Evolutionary conservation across 164 flowering plant species (phyloP).

Genomic region (Vitis labrusca): DNA sequence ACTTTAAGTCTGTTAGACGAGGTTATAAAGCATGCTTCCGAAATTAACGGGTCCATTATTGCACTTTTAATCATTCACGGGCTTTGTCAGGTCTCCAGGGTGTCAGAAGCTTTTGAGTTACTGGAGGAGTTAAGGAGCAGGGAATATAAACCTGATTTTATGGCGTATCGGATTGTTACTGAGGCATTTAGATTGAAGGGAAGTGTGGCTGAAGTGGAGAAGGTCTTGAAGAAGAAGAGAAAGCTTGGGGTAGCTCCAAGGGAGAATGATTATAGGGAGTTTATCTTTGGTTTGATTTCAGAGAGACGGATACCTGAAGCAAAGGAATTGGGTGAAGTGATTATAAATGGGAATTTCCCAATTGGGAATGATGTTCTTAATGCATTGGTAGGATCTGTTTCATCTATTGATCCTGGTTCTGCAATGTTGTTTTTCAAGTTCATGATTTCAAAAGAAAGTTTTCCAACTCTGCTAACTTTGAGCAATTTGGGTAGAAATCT

Average conservation of each 20-base stretch:
- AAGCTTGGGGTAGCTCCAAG: constrained; percentile 92
- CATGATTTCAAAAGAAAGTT: constrained; percentile 53
- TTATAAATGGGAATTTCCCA: constrained; percentile 72
- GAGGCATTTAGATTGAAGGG: constrained; percentile 55
- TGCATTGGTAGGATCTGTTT: constrained; percentile 71
- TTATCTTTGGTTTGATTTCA: constrained; percentile 56
- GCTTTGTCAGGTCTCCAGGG: constrained; percentile 51
- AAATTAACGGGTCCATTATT: constrained; percentile 64
- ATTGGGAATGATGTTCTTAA: constrained; percentile 72
- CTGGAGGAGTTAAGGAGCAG: constrained; percentile 74
- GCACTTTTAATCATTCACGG: constrained; percentile 79
- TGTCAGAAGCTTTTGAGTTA: constrained; percentile 47
- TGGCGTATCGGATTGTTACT: constrained; percentile 76
- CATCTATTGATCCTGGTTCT: constrained; percentile 47
- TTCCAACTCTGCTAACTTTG: constrained; percentile 62
- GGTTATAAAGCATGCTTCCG: constrained; percentile 29
- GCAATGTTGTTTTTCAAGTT: constrained; percentile 55
- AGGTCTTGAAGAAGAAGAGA: constrained; percentile 76
- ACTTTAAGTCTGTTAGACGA: constrained; percentile 51
- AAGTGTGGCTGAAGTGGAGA: constrained; percentile 43
- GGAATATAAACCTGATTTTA: constrained; percentile 87
- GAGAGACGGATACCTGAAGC: constrained; percentile 61
- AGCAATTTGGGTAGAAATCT: constrained; percentile 70
- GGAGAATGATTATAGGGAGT: constrained; percentile 62
- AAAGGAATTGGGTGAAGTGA: constrained; percentile 69